Percentiles rank a stretch among this genome's conserved stretches.
phyloP scores from a whole-genome alignment of 345 rosid genomes.

The Raphanus raphanistrum region DNA sequence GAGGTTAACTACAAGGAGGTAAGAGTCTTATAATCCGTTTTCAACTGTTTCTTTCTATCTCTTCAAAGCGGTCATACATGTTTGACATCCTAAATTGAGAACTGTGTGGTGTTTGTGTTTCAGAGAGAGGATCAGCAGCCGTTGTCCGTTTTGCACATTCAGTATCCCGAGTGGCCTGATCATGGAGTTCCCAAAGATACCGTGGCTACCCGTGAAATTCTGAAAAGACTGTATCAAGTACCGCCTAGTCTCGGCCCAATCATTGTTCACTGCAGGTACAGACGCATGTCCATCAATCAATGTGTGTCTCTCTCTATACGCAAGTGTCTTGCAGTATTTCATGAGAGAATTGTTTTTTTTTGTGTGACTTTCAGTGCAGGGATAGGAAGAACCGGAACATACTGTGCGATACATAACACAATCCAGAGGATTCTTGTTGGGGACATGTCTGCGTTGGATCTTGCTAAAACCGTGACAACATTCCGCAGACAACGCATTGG shows the following conservation, averaged over 20 bases:
- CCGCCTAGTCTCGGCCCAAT: slow-evolving; percentile 75
- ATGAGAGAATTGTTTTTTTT: slow-evolving; percentile 30
- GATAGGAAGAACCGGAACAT: slow-evolving; percentile 95
- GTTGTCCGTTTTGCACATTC: slow-evolving; percentile 71
- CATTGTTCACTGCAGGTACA: slow-evolving; percentile 96
- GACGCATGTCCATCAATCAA: slow-evolving; percentile 22
- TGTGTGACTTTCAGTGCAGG: slow-evolving; percentile 72
- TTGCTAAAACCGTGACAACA: slow-evolving; percentile 58
- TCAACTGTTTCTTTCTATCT: not conserved
- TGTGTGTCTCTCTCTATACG: slow-evolving; percentile 2
- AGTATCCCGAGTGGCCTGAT: slow-evolving; percentile 97
- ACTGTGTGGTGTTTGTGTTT: slow-evolving; percentile 9
- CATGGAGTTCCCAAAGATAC: slow-evolving; percentile 91
- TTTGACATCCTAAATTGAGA: not conserved
- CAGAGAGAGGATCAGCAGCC: slow-evolving; percentile 71
- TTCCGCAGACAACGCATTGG: slow-evolving; percentile 88
- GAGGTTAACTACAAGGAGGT: slow-evolving; percentile 81
- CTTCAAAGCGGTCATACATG: not conserved
- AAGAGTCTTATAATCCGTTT: slow-evolving; percentile 16
- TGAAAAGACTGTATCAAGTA: slow-evolving; percentile 55
- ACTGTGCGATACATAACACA: slow-evolving; percentile 88
- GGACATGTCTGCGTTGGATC: slow-evolving; percentile 78
- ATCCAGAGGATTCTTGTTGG: slow-evolving; percentile 88
- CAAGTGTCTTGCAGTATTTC: no score
- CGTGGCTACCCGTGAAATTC: slow-evolving; percentile 73